Evolutionary conservation across 2,329 filamentous ascomycete genomes (phyloP).

Genomic region (Verticillium alfalfae): DNA sequence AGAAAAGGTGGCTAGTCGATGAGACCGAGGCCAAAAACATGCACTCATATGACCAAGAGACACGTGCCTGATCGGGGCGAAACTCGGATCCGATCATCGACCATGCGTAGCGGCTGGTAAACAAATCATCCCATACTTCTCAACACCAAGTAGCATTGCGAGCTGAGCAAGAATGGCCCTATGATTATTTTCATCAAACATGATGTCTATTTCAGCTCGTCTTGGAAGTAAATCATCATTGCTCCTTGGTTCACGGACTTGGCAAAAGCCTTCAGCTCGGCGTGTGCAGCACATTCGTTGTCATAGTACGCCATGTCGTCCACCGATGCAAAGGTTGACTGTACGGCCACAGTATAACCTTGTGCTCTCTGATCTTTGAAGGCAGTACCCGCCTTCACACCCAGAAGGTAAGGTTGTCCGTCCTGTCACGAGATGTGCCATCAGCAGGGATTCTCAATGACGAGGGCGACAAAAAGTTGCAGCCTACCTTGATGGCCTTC

Average conservation of each 20-base stretch:
- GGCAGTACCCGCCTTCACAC: conserved; percentile 40
- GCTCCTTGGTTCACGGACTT: conserved; percentile 25
- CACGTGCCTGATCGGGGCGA: too few species aligned
- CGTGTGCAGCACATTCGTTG: conserved; percentile 28
- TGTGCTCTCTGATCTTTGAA: conserved; percentile 49
- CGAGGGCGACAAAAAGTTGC: too few species aligned
- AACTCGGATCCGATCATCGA: too few species aligned
- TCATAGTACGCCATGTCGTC: conserved; percentile 62
- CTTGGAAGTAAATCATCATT: conserved; percentile 48
- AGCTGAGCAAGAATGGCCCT: too few species aligned
- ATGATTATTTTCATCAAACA: too few species aligned
- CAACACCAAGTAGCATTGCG: too few species aligned
- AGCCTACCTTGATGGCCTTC: conserved; percentile 22
- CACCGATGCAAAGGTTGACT: conserved; percentile 48
- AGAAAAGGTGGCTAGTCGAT: too few species aligned
- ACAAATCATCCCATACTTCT: too few species aligned
- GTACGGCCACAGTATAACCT: conserved; percentile 52
- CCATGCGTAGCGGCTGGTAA: too few species aligned
- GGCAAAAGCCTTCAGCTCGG: conserved; percentile 22
- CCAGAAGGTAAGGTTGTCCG: conserved; percentile 55
- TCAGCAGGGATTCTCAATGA: too few species aligned
- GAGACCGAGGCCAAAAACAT: too few species aligned
- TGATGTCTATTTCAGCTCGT: neutral
- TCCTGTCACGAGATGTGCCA: conserved; percentile 31
- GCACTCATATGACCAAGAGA: too few species aligned